phyloP scores from a whole-genome alignment of 441 rosid species.

The Gossypium schwendimanii region DNA sequence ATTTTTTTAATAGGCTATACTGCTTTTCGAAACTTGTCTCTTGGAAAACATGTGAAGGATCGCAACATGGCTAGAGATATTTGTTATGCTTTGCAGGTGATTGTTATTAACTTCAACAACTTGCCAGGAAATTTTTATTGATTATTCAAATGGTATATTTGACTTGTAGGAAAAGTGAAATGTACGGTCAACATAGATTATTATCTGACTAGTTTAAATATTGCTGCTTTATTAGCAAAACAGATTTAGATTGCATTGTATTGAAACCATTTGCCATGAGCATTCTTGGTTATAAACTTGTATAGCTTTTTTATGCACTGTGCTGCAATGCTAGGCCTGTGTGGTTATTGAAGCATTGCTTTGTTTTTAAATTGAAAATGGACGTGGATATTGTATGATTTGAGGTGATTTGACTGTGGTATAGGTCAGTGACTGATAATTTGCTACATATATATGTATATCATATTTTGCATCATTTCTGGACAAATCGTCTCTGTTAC shows the following conservation, averaged over 20 bases:
- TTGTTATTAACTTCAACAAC: constrained; percentile 8
- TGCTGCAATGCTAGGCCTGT: not conserved
- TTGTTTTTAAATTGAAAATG: constrained; percentile 4
- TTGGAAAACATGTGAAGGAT: constrained; percentile 88
- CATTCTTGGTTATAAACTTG: not conserved
- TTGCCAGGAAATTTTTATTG: not conserved
- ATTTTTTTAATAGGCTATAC: constrained; percentile 83
- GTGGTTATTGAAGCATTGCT: not conserved
- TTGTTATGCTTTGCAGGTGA: constrained; percentile 79
- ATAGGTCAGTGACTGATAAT: not conserved
- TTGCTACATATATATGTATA: not conserved
- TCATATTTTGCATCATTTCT: constrained; percentile 4
- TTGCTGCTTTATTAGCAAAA: constrained; percentile 7
- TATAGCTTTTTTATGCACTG: not conserved
- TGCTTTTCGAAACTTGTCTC: constrained; percentile 84
- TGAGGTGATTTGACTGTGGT: not conserved
- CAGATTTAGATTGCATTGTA: not conserved
- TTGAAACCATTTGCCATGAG: constrained; percentile 1
- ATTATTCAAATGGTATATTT: not conserved
- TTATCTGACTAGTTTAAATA: not conserved
- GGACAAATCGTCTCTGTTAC: not conserved
- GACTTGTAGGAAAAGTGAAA: not conserved
- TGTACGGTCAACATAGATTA: not conserved
- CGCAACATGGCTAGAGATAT: constrained; percentile 62
- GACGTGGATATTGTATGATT: not conserved